Percentiles rank a stretch among this genome's conserved stretches.
These are phyloP conservation scores for Rehmannia glutinosa DNA, from an alignment of 257 asterid species.

Conservation along the genomic window DNA sequence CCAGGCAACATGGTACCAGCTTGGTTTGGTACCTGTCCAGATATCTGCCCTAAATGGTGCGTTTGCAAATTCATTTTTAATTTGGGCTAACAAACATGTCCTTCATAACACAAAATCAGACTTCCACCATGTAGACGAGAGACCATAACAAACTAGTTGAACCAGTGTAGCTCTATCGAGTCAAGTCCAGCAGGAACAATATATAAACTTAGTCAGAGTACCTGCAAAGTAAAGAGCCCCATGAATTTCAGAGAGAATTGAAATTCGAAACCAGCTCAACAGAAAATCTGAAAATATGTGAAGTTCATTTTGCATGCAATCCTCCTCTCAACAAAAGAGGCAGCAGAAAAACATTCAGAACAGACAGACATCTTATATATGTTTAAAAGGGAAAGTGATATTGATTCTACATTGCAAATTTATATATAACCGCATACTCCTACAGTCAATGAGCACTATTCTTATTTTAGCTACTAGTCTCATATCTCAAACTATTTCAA, in stretches of 20 bases:
- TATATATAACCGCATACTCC: constrained; percentile 1
- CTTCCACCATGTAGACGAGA: no score
- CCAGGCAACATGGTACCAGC: constrained; percentile 53
- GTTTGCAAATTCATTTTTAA: constrained; percentile 54
- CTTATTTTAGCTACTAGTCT: neutral
- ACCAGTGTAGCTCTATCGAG: constrained; percentile 13
- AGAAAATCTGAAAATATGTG: neutral
- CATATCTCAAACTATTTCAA: neutral
- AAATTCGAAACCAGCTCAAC: constrained; percentile 5
- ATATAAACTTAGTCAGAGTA: constrained; percentile 18
- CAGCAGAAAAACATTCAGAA: neutral
- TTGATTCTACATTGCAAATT: neutral
- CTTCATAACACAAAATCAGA: constrained; percentile 20
- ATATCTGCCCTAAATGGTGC: constrained; percentile 61
- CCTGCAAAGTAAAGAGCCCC: constrained; percentile 27
- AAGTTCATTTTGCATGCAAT: neutral
- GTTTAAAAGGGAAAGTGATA: neutral
- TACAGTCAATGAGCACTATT: neutral
- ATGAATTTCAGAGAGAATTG: constrained; percentile 2
- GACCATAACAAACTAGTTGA: constrained; percentile 15
- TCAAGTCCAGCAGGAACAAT: constrained; percentile 9
- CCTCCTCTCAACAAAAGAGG: constrained; percentile 12
- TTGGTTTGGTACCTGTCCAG: constrained; percentile 67
- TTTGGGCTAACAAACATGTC: constrained; percentile 11
- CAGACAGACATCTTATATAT: neutral